Evolutionary conservation across 345 rosid genomes (phyloP).

Genomic region (Mangifera indica): DNA sequence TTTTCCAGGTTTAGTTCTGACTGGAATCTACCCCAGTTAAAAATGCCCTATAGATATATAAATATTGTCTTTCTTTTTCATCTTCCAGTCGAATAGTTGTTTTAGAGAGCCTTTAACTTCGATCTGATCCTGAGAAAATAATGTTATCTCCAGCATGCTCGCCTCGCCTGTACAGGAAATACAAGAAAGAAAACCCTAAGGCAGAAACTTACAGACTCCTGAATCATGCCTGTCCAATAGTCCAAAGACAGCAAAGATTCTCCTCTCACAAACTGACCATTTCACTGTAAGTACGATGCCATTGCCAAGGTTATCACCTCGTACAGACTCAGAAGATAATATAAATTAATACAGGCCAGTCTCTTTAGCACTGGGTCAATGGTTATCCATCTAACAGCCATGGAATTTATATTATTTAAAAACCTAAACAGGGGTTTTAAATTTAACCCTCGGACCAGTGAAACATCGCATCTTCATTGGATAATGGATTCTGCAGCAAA

Average conservation of each 20-base stretch:
- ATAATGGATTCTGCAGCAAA: background rate
- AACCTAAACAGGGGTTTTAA: background rate
- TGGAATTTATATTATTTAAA: background rate
- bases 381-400: slow-evolving; percentile 11
- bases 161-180: too few relatives aligned
- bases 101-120: too few relatives aligned
- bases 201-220: too few relatives aligned
- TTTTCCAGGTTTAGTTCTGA: too few relatives aligned
- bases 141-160: too few relatives aligned
- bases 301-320: background rate
- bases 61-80: too few relatives aligned
- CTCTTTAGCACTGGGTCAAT: slow-evolving; percentile 8
- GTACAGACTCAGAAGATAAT: slow-evolving; percentile 13
- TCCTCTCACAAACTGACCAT: background rate
- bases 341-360: slow-evolving; percentile 13
- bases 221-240: background rate
- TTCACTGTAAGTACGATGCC: background rate
- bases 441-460: slow-evolving; percentile 12
- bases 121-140: too few relatives aligned
- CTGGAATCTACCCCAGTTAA: too few relatives aligned
- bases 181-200: too few relatives aligned
- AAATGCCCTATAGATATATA: too few relatives aligned
- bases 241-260: slow-evolving; percentile 17
- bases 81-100: too few relatives aligned
- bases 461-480: slow-evolving; percentile 33